Evolutionary conservation across 1,284 basidiomycete genomes (phyloP), one percentile per base, ranked within the genome.

Genomic region (Rhodotorula sp.): DNA sequence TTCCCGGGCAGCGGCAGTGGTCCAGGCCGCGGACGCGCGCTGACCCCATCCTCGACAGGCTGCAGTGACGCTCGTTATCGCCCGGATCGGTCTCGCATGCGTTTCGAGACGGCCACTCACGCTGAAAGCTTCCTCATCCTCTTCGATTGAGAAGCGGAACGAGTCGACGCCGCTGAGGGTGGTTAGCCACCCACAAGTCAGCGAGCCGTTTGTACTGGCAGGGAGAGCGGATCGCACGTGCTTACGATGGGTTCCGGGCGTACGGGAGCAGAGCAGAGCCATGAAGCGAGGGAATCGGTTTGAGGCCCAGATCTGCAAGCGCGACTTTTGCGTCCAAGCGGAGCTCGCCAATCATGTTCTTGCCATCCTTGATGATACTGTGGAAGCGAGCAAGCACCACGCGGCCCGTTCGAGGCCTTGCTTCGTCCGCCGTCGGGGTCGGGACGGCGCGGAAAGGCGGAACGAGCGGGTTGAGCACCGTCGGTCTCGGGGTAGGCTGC

Each of bases 191-290:
- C 12, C n/a, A 6, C 12, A 10, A 12, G 22, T 22, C 49, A 24
- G 22, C 22, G 10, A n/a, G 22, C 8, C 6, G 3, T 14, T 22
- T 14, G n/a, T 1, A 24, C 24, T 24, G 14, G 7, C 7, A 22
- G 0, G 4, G 6, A 0, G 1, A 6, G 14, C 8, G 4, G 4
- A 51, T 8, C 49, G 8, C 3, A 24, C 2, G 24, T 14, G n/a
- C 49, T 51, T n/a, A 51, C 49, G 49, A 51, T 10, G 49, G 49
- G 22, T 51, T 51, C 24, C 49, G 49, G n/a, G 49, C 49, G 17
- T 51, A 51, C 10, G 49, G 49, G 4, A 51, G 49, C 22, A n/a
- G 49, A 22, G 49, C 49, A 3, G 49, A 51, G 14, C 49, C 49
- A 24, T 51, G 49, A 14, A 51, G 49, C 49, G 49, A 51, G 26